These are phyloP conservation scores for Cryphonectria japonica DNA, from an alignment of 2,329 filamentous ascomycete genomes.

Conservation along the genomic window DNA sequence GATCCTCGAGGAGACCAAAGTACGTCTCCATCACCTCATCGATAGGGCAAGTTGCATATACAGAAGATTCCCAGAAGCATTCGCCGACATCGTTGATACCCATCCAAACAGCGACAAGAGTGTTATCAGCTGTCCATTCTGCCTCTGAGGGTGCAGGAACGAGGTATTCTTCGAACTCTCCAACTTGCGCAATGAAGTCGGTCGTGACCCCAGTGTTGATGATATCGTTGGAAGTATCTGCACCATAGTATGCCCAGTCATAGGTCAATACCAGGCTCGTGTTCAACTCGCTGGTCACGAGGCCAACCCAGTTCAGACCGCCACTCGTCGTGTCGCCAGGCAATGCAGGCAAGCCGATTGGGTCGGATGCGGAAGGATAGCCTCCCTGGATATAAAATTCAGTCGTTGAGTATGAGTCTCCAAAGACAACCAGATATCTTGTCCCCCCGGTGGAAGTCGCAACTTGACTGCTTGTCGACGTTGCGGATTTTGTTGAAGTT, in stretches of 20 bases:
- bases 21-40: slow-evolving; percentile 20
- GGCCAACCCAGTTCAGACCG: slow-evolving; percentile 21
- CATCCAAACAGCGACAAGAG: slow-evolving; percentile 14
- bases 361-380: slow-evolving; percentile 21
- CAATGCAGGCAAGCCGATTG: slow-evolving; percentile 15
- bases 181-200: slow-evolving; percentile 22
- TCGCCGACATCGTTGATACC: slow-evolving; percentile 24
- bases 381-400: slow-evolving; percentile 23
- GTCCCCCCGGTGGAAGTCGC: background rate
- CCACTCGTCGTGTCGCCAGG: slow-evolving; percentile 20
- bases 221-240: slow-evolving; percentile 19
- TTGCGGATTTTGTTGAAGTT: background rate
- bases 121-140: slow-evolving; percentile 12
- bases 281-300: slow-evolving; percentile 24
- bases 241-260: slow-evolving; percentile 24
- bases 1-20: slow-evolving; percentile 20
- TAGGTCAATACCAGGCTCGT: slow-evolving; percentile 20
- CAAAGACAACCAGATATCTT: slow-evolving; percentile 18
- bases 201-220: slow-evolving; percentile 18
- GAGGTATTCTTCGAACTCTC: slow-evolving; percentile 16
- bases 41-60: slow-evolving; percentile 16
- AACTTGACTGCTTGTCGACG: background rate
- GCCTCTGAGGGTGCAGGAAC: slow-evolving; percentile 21
- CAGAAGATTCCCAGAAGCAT: slow-evolving; percentile 16
- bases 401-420: slow-evolving; percentile 21